Conservation (phyloP, 352 stramenopile species). For the Phytopythium montanum region DNA sequence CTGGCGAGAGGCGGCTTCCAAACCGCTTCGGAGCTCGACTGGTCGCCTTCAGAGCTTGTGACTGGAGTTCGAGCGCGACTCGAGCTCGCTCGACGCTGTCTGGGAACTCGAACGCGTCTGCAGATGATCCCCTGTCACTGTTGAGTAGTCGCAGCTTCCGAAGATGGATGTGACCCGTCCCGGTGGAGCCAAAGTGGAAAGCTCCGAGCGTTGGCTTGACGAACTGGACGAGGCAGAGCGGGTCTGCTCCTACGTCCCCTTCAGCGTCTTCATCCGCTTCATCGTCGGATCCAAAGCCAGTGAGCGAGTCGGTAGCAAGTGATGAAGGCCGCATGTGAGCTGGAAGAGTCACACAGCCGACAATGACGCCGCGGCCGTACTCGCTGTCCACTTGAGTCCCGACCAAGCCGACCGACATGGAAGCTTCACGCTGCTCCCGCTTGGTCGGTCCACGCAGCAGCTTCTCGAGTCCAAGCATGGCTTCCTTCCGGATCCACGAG, state of each 20-base stretch:
- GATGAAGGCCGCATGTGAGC: not conserved
- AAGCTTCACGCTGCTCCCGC: conserved; percentile 20
- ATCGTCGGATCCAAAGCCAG: conserved; percentile 16
- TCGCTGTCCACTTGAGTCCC: conserved; percentile 20
- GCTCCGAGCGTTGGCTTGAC: conserved; percentile 52
- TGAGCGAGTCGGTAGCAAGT: conserved; percentile 7
- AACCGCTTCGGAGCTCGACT: conserved; percentile 19
- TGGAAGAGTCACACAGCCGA: conserved; percentile 24
- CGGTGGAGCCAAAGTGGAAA: conserved; percentile 70
- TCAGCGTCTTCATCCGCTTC: conserved; percentile 18
- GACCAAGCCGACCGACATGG: conserved; percentile 34
- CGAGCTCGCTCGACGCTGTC: conserved; percentile 17
- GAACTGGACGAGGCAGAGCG: conserved; percentile 63
- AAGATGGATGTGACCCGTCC: conserved; percentile 45
- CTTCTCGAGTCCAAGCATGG: conserved; percentile 89
- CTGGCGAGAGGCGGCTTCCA: conserved; percentile 30
- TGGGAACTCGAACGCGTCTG: conserved; percentile 17
- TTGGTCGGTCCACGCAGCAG: conserved; percentile 54
- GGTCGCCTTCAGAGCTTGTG: not conserved
- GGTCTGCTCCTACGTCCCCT: conserved; percentile 7
- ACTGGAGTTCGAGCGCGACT: conserved; percentile 7
- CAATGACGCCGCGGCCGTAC: conserved; percentile 45
- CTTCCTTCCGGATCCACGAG: conserved; percentile 95
- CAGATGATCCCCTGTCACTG: not conserved
- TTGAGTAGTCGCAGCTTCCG: conserved; percentile 19